phyloP scores from a whole-genome alignment of 192 early-diverging fungal genomes.

The Funneliformis geosporum region DNA sequence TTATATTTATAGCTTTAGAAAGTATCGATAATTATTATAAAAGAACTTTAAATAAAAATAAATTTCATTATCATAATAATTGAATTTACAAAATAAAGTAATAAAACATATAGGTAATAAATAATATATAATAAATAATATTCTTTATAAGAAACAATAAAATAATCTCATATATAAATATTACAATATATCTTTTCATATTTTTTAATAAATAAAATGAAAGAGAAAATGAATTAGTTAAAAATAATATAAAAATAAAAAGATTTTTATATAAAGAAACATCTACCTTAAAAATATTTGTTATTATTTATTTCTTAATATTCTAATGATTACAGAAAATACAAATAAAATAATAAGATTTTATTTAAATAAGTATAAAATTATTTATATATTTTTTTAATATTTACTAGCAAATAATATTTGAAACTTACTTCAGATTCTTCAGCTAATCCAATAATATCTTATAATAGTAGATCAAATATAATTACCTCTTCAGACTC shows the following conservation, averaged over 20 bases:
- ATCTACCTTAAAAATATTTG: not conserved
- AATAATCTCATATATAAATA: slow-evolving; percentile 13
- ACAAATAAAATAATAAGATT: no score
- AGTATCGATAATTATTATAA: not conserved
- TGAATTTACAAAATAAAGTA: not conserved
- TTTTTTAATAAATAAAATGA: not conserved
- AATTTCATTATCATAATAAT: not conserved
- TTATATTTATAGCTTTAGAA: not conserved
- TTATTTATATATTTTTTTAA: no score
- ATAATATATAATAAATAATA: not conserved
- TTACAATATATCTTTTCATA: not conserved
- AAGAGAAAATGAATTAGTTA: not conserved
- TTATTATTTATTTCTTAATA: no score
- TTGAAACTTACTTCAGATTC: not conserved
- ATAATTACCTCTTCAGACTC: slow-evolving; percentile 28
- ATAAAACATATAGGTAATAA: not conserved
- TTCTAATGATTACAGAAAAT: no score
- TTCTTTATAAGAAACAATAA: not conserved
- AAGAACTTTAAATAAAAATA: slow-evolving; percentile 6
- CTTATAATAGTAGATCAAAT: not conserved
- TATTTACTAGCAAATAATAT: no score
- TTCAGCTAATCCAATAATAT: slow-evolving; percentile 31
- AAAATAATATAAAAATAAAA: not conserved
- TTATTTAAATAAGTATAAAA: no score
- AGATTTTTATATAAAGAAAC: not conserved